Percentiles rank a stretch among this genome's conserved stretches.
Evolutionary conservation across 345 rosid genomes (phyloP).

Genomic region (Syzygium aromaticum): DNA sequence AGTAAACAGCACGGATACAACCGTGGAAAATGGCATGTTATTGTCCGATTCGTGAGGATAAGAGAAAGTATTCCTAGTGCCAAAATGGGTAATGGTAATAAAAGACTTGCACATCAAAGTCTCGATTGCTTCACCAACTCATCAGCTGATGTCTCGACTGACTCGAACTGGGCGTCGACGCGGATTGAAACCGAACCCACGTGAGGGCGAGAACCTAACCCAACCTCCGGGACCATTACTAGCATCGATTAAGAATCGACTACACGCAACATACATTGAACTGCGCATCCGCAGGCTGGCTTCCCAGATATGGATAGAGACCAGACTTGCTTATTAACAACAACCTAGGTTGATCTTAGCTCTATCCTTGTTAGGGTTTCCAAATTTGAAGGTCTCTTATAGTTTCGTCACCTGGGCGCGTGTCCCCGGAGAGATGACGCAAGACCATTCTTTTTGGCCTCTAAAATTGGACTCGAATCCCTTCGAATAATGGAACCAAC

Average conservation of each 20-base stretch:
- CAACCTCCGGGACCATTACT: not conserved
- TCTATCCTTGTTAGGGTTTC: not conserved
- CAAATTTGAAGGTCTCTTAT: not conserved
- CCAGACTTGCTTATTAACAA: not conserved
- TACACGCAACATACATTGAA: not conserved
- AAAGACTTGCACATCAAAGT: not conserved
- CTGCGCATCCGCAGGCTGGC: not conserved
- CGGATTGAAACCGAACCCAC: not conserved
- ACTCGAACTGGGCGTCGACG: not conserved
- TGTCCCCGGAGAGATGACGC: not conserved
- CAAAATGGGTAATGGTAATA: too few species aligned
- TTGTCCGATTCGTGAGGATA: too few species aligned
- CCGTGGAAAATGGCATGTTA: not conserved
- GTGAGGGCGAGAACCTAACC: not conserved
- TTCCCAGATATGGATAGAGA: not conserved
- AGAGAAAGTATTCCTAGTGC: too few species aligned
- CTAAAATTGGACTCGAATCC: not conserved
- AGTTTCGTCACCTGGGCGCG: not conserved
- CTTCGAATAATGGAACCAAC: not conserved
- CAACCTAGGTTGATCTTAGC: not conserved
- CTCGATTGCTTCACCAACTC: not conserved
- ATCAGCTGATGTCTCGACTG: not conserved
- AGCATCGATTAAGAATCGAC: not conserved
- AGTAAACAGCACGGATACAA: too few species aligned
- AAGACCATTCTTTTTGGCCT: too few species aligned